phyloP scores from a whole-genome alignment of 441 rosid genomes.

The Eruca vesicaria region DNA sequence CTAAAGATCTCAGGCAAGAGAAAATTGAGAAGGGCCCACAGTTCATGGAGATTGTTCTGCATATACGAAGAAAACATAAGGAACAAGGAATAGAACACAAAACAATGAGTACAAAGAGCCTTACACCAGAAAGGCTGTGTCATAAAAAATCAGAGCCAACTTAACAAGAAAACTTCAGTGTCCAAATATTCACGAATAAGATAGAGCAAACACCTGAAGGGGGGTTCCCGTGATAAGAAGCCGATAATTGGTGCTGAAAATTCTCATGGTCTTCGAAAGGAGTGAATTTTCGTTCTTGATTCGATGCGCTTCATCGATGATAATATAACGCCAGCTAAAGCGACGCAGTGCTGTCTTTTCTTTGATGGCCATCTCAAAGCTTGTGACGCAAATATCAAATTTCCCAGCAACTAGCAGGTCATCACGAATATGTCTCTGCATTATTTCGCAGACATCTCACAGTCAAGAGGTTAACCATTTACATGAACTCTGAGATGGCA shows the following conservation, averaged over 20 bases:
- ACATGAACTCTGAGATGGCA: background rate
- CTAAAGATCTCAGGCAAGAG: too few relatives aligned
- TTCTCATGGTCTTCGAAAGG: constrained; percentile 97
- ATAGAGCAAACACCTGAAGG: constrained; percentile 78
- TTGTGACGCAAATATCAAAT: constrained; percentile 97
- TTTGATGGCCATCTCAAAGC: constrained; percentile 99
- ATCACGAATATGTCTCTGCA: constrained; percentile 92
- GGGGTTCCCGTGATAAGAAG: constrained; percentile 99
- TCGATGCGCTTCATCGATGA: constrained; percentile 98
- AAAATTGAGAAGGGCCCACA: too few relatives aligned
- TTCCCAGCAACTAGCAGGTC: constrained; percentile 93
- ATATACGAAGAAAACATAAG: too few relatives aligned
- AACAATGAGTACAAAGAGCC: too few relatives aligned
- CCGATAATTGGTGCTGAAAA: constrained; percentile 88
- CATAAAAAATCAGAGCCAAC: too few relatives aligned
- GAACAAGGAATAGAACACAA: too few relatives aligned
- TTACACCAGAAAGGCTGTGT: too few relatives aligned
- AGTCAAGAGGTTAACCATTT: background rate
- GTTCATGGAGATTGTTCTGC: too few relatives aligned
- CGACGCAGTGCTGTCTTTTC: constrained; percentile 91
- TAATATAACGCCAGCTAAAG: constrained; percentile 98
- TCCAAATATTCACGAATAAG: too few relatives aligned
- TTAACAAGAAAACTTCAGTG: too few relatives aligned
- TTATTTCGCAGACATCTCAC: background rate
- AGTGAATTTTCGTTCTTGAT: constrained; percentile 97